phyloP scores from a whole-genome alignment of 495 filamentous ascomycete species.

The Cudoniella acicularis region DNA sequence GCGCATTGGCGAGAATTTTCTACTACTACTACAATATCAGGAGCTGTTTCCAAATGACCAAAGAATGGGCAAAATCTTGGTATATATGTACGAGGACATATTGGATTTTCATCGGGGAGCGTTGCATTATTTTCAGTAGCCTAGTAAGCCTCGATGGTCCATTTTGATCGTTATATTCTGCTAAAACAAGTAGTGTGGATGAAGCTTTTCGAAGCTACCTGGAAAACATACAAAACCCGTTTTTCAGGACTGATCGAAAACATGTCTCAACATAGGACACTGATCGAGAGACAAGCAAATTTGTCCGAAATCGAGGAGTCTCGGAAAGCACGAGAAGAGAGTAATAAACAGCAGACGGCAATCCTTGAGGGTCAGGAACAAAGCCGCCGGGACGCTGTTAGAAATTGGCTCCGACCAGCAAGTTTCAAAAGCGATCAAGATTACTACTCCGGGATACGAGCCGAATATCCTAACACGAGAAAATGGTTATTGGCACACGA shows the following conservation, averaged over 20 bases:
- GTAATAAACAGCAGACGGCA: neutral
- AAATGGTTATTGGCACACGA: slow-evolving; percentile 33
- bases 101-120: slow-evolving; percentile 38
- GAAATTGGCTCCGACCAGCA: slow-evolving; percentile 32
- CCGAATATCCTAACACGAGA: slow-evolving; percentile 26
- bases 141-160: slow-evolving; percentile 31
- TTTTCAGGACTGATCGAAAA: slow-evolving; percentile 32
- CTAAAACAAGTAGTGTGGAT: slow-evolving; percentile 27
- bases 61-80: slow-evolving; percentile 29
- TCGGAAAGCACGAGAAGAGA: slow-evolving; percentile 7
- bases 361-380: slow-evolving; percentile 3
- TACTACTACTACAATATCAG: slow-evolving; percentile 31
- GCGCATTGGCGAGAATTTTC: slow-evolving; percentile 36
- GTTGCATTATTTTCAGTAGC: slow-evolving; percentile 31
- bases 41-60: slow-evolving; percentile 22
- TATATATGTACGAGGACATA: slow-evolving; percentile 41
- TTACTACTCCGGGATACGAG: slow-evolving; percentile 25
- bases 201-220: slow-evolving; percentile 31
- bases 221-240: slow-evolving; percentile 33
- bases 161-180: neutral
- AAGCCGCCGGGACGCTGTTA: slow-evolving; percentile 25
- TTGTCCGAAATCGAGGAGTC: slow-evolving; percentile 24
- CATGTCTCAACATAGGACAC: slow-evolving; percentile 32
- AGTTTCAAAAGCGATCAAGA: slow-evolving; percentile 29
- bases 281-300: slow-evolving; percentile 32